Base-by-base conservation (phyloP, 768 basidiomycete species). In the Tephrocybe sp. region DNA sequence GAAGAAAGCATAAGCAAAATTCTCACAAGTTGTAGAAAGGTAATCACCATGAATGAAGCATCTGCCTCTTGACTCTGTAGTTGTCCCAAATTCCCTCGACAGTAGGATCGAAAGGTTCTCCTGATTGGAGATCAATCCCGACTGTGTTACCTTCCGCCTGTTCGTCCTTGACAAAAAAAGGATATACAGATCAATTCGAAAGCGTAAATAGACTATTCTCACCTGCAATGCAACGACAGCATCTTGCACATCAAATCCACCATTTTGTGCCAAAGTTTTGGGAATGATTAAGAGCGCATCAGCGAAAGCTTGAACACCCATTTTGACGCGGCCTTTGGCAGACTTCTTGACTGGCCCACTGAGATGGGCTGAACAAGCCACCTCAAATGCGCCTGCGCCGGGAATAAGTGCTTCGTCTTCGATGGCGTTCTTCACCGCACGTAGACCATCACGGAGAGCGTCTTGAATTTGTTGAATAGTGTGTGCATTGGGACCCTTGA, bases 61-160 rank as follows among this genome's bases (percentile, higher is more conserved):
- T 97, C 65, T 99, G 97, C 53, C 95, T 78, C 76, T 99, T 99
- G 53, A 99, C 97, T 57, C 97, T 78, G 65, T 97, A 98, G 71
- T 97, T 98, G 66, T 99, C 97, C 94, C 94, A 99, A 22, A 99
- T 85, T 30, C 97, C 97, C 63, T 94, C 89, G 4, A 91, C 85
- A 9, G 91, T 91, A 18, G 97, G 97, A 63, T 99, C 95, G 63
- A 95, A 89, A 1, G 95, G 94, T 67, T 97, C 93, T 44, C 97
- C 97, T 15, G 93, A 88, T 64, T 92, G 75, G 30, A 99, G 74
- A 69, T 98, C 91, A 54, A 99, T 67, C 13, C 97, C 97, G 55
- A 95, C 94, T 37, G 81, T 71, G 61, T 91, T 90, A n/a, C 93
- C 94, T 56, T 97, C 94, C 1, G 89, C 88, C 61, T 91, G 86